Evolutionary conservation across 2,329 filamentous ascomycete species (phyloP).

Genomic region (Fusarium sp.): DNA sequence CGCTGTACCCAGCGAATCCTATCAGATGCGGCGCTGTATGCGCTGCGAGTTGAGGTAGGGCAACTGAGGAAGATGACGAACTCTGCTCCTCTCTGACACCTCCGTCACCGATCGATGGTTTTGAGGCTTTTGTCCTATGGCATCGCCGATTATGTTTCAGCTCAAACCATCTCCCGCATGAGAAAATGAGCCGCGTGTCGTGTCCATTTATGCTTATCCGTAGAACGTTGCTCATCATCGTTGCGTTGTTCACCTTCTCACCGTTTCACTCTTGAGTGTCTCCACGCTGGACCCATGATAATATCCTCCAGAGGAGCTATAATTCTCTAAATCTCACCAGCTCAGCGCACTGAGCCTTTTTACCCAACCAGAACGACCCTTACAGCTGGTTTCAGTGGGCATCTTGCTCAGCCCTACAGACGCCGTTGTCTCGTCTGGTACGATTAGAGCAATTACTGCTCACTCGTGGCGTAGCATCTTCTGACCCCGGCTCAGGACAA

Average conservation of each 20-base stretch:
- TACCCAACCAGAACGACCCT: conserved; percentile 31
- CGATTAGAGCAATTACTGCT: conserved; percentile 37
- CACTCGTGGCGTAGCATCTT: conserved; percentile 44
- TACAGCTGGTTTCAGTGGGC: conserved; percentile 32
- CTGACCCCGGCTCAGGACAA: conserved; percentile 33
- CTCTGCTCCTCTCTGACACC: conserved; percentile 24
- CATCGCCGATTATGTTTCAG: conserved; percentile 25
- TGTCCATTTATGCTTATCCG: conserved; percentile 22
- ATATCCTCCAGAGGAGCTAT: conserved; percentile 31
- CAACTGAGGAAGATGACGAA: conserved; percentile 19
- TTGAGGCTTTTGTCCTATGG: conserved; percentile 25
- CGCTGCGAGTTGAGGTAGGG: conserved; percentile 19
- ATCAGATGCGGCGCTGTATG: conserved; percentile 20
- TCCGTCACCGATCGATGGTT: conserved; percentile 34
- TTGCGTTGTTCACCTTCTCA: conserved; percentile 14
- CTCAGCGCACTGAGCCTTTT: conserved; percentile 17
- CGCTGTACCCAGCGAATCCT: conserved; percentile 29
- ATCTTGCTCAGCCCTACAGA: conserved; percentile 44
- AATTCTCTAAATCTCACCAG: conserved; percentile 26
- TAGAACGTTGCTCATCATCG: conserved; percentile 8
- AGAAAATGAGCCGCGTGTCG: conserved; percentile 18
- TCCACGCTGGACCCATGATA: conserved; percentile 33
- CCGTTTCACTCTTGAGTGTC: conserved; percentile 23
- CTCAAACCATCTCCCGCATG: conserved; percentile 12
- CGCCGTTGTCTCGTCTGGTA: conserved; percentile 23